phyloP scores from a whole-genome alignment of 2,329 filamentous ascomycete genomes.

The Aureobasidium sp. region DNA sequence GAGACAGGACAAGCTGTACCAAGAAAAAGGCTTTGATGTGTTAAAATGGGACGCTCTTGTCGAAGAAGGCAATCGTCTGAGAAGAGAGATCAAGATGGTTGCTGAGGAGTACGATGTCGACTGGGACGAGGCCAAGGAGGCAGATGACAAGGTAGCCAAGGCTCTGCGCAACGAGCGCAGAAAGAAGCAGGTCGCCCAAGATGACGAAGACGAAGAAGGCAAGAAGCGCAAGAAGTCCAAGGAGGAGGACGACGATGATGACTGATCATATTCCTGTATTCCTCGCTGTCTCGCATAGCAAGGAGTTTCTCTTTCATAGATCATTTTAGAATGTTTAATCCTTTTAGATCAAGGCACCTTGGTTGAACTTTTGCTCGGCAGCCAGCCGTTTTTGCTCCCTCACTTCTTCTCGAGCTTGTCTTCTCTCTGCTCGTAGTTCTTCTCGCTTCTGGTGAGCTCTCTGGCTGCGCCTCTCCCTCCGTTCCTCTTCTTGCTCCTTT shows the following conservation, averaged over 20 bases:
- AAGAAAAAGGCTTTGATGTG: conserved; percentile 65
- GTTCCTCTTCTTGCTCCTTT: conserved; percentile 20
- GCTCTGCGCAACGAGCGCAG: conserved; percentile 44
- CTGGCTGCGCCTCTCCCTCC: conserved; percentile 29
- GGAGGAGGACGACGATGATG: conserved; percentile 3
- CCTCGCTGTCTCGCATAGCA: not conserved
- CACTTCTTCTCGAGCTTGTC: conserved; percentile 25
- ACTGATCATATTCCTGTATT: not conserved
- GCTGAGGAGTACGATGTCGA: conserved; percentile 85
- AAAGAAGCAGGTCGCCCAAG: conserved; percentile 29
- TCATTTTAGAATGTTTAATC: conserved; percentile 9
- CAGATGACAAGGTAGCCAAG: conserved; percentile 46
- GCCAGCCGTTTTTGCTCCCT: conserved; percentile 25
- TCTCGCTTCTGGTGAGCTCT: conserved; percentile 26
- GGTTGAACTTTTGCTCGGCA: conserved; percentile 36
- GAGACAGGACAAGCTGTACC: conserved; percentile 69
- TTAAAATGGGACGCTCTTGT: conserved; percentile 69
- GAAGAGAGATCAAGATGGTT: conserved; percentile 70
- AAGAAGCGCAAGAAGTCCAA: conserved; percentile 2
- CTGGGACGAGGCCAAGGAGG: conserved; percentile 68
- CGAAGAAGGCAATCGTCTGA: conserved; percentile 68
- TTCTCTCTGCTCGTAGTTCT: conserved; percentile 29
- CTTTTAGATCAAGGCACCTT: not conserved
- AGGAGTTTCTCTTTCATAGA: not conserved
- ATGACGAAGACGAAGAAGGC: conserved; percentile 32